Conservation (phyloP, 2,329 filamentous ascomycete genomes). For the Exophiala aquamarina region DNA sequence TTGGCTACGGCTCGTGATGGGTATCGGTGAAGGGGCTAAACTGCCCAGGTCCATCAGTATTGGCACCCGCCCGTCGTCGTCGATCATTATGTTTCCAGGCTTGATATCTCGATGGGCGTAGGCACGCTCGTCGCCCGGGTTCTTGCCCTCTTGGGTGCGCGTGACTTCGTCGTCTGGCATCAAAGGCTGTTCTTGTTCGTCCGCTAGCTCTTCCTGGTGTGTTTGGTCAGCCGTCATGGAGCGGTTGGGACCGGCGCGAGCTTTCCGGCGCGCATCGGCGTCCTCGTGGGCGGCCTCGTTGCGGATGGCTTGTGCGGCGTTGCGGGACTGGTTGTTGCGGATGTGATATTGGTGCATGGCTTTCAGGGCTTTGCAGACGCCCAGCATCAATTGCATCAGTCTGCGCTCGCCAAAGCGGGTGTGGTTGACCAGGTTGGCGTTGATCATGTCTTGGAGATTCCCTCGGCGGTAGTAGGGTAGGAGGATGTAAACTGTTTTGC, state of each 20-base stretch:
- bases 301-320: constrained; percentile 56
- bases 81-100: constrained; percentile 98
- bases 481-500: constrained; percentile 95
- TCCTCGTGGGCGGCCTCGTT: constrained; percentile 58
- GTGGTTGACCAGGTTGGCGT: constrained; percentile 96
- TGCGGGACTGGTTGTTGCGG: constrained; percentile 40
- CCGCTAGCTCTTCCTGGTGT: constrained; percentile 66
- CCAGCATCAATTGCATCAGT: constrained; percentile 86
- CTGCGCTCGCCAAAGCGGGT: constrained; percentile 82
- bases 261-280: constrained; percentile 38
- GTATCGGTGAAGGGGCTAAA: constrained; percentile 79
- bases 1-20: constrained; percentile 84
- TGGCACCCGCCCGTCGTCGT: constrained; percentile 80
- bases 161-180: constrained; percentile 69
- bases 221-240: constrained; percentile 39
- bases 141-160: constrained; percentile 65
- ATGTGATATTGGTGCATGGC: constrained; percentile 89
- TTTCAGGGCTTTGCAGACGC: constrained; percentile 83
- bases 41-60: constrained; percentile 98
- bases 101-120: constrained; percentile 98
- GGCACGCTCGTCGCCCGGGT: constrained; percentile 68
- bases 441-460: constrained; percentile 97
- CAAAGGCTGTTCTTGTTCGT: constrained; percentile 75
- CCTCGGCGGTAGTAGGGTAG: constrained; percentile 93
- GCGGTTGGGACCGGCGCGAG: constrained; percentile 43